Conservation (phyloP, 2,329 filamentous ascomycete genomes). For the Phialophora verrucosa region DNA sequence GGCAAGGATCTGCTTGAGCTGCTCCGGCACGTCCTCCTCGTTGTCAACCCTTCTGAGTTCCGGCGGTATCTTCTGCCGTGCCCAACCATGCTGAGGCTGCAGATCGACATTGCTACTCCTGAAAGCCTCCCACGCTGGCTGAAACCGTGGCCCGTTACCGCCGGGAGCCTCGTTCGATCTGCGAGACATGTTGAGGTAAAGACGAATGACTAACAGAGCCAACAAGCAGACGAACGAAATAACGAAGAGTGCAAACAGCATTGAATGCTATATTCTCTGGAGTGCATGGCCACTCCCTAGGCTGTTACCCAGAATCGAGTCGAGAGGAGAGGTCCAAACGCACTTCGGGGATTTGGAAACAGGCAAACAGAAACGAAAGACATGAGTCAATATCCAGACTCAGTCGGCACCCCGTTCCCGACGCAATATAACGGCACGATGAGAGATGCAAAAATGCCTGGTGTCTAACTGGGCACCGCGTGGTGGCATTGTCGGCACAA, state of each 20-base stretch:
- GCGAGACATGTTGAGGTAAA: slow-evolving; percentile 15
- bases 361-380: slow-evolving; percentile 14
- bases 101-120: slow-evolving; percentile 10
- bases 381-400: slow-evolving; percentile 5
- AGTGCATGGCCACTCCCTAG: background rate
- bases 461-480: slow-evolving; percentile 1
- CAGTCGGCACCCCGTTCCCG: background rate
- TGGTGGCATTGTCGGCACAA: background rate
- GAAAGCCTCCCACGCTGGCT: slow-evolving; percentile 21
- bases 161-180: background rate
- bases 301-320: background rate
- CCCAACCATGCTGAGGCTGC: slow-evolving; percentile 24
- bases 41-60: slow-evolving; percentile 28
- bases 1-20: slow-evolving; percentile 32
- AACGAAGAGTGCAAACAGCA: slow-evolving; percentile 14
- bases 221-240: slow-evolving; percentile 9
- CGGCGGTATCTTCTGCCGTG: slow-evolving; percentile 20
- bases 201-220: slow-evolving; percentile 3
- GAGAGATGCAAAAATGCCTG: slow-evolving; percentile 14
- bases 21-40: slow-evolving; percentile 23
- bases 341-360: slow-evolving; percentile 7
- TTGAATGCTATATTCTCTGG: slow-evolving; percentile 9
- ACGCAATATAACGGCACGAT: background rate
- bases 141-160: background rate
- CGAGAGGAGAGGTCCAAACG: slow-evolving; percentile 5